phyloP scores from a whole-genome alignment of 441 rosid genomes.

The Macaranga tanarius region DNA sequence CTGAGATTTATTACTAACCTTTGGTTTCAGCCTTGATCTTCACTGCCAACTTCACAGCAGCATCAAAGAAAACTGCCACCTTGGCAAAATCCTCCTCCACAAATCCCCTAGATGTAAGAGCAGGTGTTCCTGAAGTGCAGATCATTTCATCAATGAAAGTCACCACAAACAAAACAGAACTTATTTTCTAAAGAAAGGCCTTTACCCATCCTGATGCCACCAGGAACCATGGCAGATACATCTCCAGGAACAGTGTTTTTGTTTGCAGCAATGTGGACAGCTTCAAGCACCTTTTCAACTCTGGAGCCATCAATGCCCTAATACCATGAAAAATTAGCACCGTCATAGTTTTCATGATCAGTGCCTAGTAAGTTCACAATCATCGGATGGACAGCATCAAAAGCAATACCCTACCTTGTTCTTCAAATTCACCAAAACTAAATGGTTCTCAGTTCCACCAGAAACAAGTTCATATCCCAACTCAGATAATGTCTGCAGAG shows the following conservation, averaged over 20 bases:
- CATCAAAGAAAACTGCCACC: conserved; percentile 82
- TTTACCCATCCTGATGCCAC: conserved; percentile 98
- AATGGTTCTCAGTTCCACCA: conserved; percentile 95
- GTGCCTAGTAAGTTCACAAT: background rate
- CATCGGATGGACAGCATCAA: background rate
- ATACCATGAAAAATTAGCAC: conserved; percentile 8
- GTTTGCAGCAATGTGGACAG: conserved; percentile 93
- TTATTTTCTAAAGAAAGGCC: background rate
- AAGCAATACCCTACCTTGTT: conserved; percentile 53
- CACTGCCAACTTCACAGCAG: conserved; percentile 64
- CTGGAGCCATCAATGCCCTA: conserved; percentile 96
- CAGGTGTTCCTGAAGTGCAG: conserved; percentile 69
- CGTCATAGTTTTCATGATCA: background rate
- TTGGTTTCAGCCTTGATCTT: conserved; percentile 75
- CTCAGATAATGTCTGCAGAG: conserved; percentile 58
- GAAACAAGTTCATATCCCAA: conserved; percentile 92
- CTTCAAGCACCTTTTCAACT: conserved; percentile 89
- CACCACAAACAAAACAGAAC: background rate
- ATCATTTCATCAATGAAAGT: conserved; percentile 18
- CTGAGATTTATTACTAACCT: conserved; percentile 40
- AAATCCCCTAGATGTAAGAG: conserved; percentile 91
- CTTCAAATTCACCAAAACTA: conserved; percentile 90
- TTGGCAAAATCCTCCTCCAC: conserved; percentile 86
- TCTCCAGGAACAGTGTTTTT: conserved; percentile 98
- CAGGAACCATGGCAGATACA: conserved; percentile 99